Evolutionary conservation across 2,329 filamentous ascomycete genomes (phyloP).

Genomic region (Ascomycota sp.): DNA sequence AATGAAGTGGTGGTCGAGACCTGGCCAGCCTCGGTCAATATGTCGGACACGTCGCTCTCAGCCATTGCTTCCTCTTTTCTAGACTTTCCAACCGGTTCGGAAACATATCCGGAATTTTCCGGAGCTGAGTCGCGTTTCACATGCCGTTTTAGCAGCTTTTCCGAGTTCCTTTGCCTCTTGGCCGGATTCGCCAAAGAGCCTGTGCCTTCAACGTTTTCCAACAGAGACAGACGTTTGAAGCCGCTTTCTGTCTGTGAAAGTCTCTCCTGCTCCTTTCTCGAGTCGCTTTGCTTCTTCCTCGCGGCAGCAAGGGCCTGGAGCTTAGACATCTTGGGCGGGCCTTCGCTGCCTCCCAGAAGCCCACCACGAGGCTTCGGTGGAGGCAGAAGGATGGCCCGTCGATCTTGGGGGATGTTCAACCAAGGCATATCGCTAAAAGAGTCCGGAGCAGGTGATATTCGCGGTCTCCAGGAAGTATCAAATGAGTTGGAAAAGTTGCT

Average conservation of each 20-base stretch:
- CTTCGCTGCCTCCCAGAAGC: constrained; percentile 55
- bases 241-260: constrained; percentile 8
- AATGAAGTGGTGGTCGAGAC: constrained; percentile 5
- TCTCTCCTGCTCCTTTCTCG: constrained; percentile 23
- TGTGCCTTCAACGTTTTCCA: constrained; percentile 11
- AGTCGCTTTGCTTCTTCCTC: constrained; percentile 62
- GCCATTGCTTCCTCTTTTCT: background rate
- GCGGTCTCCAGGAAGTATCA: background rate
- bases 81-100: background rate
- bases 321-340: constrained; percentile 61
- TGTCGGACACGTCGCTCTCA: background rate
- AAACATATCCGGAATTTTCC: background rate
- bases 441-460: background rate
- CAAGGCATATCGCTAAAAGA: constrained; percentile 74
- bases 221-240: constrained; percentile 12
- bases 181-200: constrained; percentile 4
- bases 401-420: constrained; percentile 48
- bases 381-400: constrained; percentile 44
- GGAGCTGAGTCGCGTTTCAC: no score
- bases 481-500: no score
- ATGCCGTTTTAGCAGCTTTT: background rate
- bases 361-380: constrained; percentile 36
- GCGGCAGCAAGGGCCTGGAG: constrained; percentile 76
- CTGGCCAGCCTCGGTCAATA: constrained; percentile 1
- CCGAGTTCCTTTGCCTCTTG: constrained; percentile 8